A percentile compares a stretch with the other conserved stretches of the same genome.
Conservation (phyloP, 2,329 filamentous ascomycete genomes). For the Alternaria triticina region DNA sequence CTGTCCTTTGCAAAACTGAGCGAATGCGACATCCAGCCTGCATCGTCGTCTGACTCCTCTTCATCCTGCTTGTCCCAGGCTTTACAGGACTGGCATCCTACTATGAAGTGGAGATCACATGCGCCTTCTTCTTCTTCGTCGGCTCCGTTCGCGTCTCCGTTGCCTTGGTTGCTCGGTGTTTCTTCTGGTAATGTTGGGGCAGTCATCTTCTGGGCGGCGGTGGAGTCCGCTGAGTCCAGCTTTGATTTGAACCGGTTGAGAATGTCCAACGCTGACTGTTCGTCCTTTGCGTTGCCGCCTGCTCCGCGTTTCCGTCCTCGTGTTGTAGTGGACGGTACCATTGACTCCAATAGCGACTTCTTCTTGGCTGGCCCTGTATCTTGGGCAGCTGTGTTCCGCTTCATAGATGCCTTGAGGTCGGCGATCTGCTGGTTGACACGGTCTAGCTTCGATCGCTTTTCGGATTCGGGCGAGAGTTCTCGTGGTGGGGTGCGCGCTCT, state of each 20-base stretch:
- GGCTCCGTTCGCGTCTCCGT: constrained; percentile 3
- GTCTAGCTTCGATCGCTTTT: constrained; percentile 60
- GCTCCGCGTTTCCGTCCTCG: constrained; percentile 73
- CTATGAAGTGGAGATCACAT: constrained; percentile 95
- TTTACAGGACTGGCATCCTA: constrained; percentile 89
- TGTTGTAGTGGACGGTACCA: constrained; percentile 76
- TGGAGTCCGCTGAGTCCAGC: constrained; percentile 57
- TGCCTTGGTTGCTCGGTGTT: constrained; percentile 17
- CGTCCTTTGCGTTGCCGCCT: constrained; percentile 60
- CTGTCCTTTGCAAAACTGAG: constrained; percentile 88
- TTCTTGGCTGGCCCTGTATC: constrained; percentile 51
- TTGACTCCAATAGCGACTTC: constrained; percentile 70
- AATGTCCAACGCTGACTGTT: constrained; percentile 65
- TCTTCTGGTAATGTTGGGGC: constrained; percentile 24
- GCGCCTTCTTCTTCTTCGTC: constrained; percentile 56
- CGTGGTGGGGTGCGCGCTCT: constrained; percentile 35
- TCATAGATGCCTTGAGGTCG: constrained; percentile 81
- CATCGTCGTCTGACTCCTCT: constrained; percentile 63
- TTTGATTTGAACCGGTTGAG: constrained; percentile 82
- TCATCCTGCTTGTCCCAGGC: constrained; percentile 78
- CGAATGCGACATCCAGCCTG: constrained; percentile 84
- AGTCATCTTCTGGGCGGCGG: constrained; percentile 48
- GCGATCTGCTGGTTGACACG: constrained; percentile 81
- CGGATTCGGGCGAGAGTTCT: constrained; percentile 50
- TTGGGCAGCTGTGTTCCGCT: constrained; percentile 59